These are phyloP conservation scores for Gymnopilus dilepis DNA, from an alignment of 768 basidiomycete species.

Conservation along the genomic window DNA sequence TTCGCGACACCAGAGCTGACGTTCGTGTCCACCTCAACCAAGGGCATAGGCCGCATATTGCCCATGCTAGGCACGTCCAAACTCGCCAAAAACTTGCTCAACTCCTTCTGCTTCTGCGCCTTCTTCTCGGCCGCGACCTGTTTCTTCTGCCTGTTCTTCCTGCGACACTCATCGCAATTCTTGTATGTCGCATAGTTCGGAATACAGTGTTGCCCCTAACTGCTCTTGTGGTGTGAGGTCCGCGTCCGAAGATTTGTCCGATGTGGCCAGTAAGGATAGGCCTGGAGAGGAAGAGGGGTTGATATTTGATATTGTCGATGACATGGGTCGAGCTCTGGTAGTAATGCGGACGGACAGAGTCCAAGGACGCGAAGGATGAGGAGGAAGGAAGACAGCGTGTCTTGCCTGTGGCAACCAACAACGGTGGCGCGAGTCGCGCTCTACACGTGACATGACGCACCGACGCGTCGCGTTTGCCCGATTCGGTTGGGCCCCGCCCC, in stretches of 20 bases:
- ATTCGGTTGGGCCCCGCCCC: background rate
- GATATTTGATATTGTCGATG: background rate
- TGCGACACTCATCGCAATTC: slow-evolving; percentile 15
- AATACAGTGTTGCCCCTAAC: background rate
- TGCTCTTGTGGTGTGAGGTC: too few relatives aligned
- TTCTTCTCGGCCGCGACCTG: background rate
- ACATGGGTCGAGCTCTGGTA: background rate
- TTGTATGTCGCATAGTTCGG: background rate
- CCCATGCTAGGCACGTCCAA: too few relatives aligned
- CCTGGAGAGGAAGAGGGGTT: background rate
- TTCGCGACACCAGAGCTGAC: too few relatives aligned
- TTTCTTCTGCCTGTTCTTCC: background rate
- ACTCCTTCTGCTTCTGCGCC: background rate
- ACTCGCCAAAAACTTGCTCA: background rate
- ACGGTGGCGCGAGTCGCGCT: background rate
- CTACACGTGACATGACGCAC: slow-evolving; percentile 12
- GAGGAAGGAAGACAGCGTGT: background rate
- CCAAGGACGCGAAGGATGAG: background rate
- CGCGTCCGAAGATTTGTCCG: too few relatives aligned
- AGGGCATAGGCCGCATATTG: too few relatives aligned
- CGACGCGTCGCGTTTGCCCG: background rate
- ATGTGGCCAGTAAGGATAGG: background rate
- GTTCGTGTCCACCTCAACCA: too few relatives aligned
- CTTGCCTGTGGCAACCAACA: background rate
- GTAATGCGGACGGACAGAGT: too few relatives aligned